Base-by-base conservation (phyloP, 2,329 filamentous ascomycete species). In the Plenodomus lindquistii region DNA sequence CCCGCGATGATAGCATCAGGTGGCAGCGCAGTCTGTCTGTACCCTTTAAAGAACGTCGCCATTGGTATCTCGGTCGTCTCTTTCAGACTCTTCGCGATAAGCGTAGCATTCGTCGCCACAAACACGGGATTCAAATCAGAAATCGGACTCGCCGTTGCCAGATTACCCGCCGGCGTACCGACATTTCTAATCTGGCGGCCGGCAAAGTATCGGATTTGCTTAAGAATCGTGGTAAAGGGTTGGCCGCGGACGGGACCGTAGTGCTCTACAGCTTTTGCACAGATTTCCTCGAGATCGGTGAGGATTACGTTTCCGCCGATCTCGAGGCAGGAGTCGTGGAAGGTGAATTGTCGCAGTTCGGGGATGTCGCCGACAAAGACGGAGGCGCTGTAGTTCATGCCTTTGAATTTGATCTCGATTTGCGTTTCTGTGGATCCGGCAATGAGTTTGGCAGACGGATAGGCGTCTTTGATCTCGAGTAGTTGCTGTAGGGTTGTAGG, bases 401-500 rank as follows among this genome's bases (percentile, higher is more conserved):
- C 91, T 76, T 97, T 97, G 82, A 99, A 97, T 74, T 96, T 97
- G 75, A 95, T 89, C 74, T 99, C 94, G 52, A 99, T 97, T 73
- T 97, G 94, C 0, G 93, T 97, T 73, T 99, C 94, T 2, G 92
- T 96, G 69, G 91, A 96, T 52, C 94, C 94, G 41, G 91, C 93
- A 52, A 99, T 96, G 52, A 99, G 85, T 73, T 97, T 99, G 4
- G 93, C 91, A 20, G 86, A 85, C 0, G 93, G 93, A 59, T 91
- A 87, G 0, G 83, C 85, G 62, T 81, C 85, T 77, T 97, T 97
- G 75, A 99, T 96, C 67, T 96, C 88, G 15, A 97, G 81, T 15
- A 99, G 78, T 67, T 99, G 92, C 34, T 90, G 80, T 15, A 97
- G 69, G 0, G 89, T 97, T 24, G 91, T 87, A 0, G 94, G 94